Evolutionary conservation across 148 eudicot genomes (phyloP), one percentile per base, ranked within the genome.

Genomic region (Rhododendron williamsianum): DNA sequence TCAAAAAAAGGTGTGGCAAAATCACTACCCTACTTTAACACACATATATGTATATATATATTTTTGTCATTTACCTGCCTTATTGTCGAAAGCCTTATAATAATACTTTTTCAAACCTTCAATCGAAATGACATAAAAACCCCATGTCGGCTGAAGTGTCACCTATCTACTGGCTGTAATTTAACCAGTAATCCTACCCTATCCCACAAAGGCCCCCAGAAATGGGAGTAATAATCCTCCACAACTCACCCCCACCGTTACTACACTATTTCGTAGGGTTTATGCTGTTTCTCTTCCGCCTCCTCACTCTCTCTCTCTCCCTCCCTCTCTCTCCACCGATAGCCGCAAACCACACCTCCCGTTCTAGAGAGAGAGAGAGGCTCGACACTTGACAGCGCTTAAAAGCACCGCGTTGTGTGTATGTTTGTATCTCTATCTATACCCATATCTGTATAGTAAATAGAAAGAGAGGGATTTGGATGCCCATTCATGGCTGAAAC

Each of bases 401-500:
- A 12, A 52, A 60, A 63, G 27, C 71, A 63, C 27, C 71, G 71
- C 11, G 0, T 23, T 3, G 2, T 69, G 6, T 27, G 74, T 41
- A 41, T 63, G 67, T 30, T 13, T 71, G 36, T 3, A 67, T 25
- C 1, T 10, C 25, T 23, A 25, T 9, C 48, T 6, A 11, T 2
- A 46, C 1, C 5, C 9, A 1, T 9, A 19, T 58, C 65, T 58
- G 60, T 18, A 23, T 16, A 46, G 8, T 16, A 27, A 27, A 27
- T 19, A 18, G 9, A 16, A 35, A 48, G 23, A 36, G 85, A 74
- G 30, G 58, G 38, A 23, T 13, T 67, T 43, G 56, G 54, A 48
- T 45, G 30, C 78, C 4, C 3, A 7, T 30, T 54, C 15, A 84
- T 84, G 86, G 82, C 72, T n/a, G 86, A 84, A 45, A 38, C 81